These are phyloP conservation scores for Emergomyces orientalis DNA, from an alignment of 2,329 filamentous ascomycete genomes.

Conservation along the genomic window DNA sequence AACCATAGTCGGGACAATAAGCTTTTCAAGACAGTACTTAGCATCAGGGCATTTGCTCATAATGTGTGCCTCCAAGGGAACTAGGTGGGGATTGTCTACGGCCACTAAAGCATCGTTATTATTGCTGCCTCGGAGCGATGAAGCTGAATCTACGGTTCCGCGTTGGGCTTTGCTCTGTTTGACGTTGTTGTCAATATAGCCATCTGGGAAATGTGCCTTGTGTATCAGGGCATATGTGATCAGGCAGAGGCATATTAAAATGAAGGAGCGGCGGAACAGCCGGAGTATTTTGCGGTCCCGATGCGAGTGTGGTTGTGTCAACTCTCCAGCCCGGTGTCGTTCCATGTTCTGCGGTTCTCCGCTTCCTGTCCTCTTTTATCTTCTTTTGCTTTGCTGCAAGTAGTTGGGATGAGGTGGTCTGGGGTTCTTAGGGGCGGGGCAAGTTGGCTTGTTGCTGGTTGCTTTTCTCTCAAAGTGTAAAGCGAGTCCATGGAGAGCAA, in stretches of 20 bases:
- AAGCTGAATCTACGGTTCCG: background rate
- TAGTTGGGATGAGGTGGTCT: too few relatives aligned
- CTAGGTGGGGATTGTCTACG: constrained; percentile 24
- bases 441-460: too few relatives aligned
- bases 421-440: too few relatives aligned
- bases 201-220: background rate
- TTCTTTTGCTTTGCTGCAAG: background rate
- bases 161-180: background rate
- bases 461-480: too few relatives aligned
- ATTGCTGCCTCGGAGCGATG: constrained; percentile 1
- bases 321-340: background rate
- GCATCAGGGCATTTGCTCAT: constrained; percentile 98
- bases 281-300: constrained; percentile 5
- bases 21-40: constrained; percentile 64
- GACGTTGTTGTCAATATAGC: background rate
- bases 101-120: background rate
- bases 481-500: too few relatives aligned
- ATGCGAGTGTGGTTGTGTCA: background rate
- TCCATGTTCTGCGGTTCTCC: constrained; percentile 1
- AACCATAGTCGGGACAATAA: constrained; percentile 83
- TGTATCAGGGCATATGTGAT: constrained; percentile 10
- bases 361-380: background rate
- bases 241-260: constrained; percentile 14
- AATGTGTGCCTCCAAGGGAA: constrained; percentile 86
- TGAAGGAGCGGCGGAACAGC: constrained; percentile 13